Evolutionary conservation across 768 basidiomycete species (phyloP), one percentile per base, ranked within the genome.

Genomic region (Cantharellus anzutake): DNA sequence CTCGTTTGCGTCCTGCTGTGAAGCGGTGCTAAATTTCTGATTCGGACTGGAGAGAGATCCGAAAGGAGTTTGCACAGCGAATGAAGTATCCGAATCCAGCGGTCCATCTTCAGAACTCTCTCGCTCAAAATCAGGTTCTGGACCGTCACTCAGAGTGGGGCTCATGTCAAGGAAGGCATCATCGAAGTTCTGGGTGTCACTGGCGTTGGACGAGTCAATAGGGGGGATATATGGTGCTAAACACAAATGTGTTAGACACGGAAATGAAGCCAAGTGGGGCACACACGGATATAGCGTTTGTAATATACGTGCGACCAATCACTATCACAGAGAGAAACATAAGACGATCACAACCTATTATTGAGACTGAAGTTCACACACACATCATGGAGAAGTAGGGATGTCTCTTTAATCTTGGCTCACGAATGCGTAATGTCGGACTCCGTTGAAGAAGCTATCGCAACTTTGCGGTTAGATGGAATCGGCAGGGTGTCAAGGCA

Each of bases 121-220:
- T 51, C 61, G 61, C 34, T 63, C 60, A 3, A 65, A 64, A 11
- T 64, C 57, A 16, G 68, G 65, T 4, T 78, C 75, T n/a, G 56
- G 60, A 11, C 65, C 70, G 37, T 66, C 65, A 63, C 92, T 86
- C 62, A 98, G 80, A 55, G 87, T 83, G 34, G 92, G 89, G 64
- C 86, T 84, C 87, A 98, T 94, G 68, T 87, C 87, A 61, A 98
- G 78, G 80, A 96, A 98, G 44, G 88, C 83, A 63, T 93, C 88
- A 70, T 98, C 94, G 70, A 98, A 99, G 72, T 98, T 96, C 70
- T 89, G 88, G 64, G 89, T 93, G 78, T 99, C 96, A 66, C 83
- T 82, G 62, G 92, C 92, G 71, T 94, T 89, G 50, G 80, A 80
- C 29, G 87, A 84, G 69, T 93, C 88, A 68, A 91, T 88, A 39